Base-by-base conservation (phyloP, 306 rosid genomes). In the Macrotyloma uniflorum region DNA sequence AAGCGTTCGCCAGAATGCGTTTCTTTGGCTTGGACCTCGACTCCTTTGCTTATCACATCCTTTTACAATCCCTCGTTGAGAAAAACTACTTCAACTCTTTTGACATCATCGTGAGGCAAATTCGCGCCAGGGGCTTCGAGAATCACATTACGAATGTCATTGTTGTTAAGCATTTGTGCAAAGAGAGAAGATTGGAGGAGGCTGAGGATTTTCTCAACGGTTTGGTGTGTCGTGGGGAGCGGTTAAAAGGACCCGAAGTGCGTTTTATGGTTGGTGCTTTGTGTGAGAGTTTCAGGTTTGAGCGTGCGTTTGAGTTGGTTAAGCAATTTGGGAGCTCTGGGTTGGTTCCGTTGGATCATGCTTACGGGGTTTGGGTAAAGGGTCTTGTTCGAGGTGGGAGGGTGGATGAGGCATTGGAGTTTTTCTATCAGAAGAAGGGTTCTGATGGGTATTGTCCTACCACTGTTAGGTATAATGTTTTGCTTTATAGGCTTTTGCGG, bases 1-100 rank as follows among this genome's bases (percentile, higher is more conserved):
- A 83, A 2, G 51, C 88, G 82, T 88, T 92, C 23, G 96, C 90
- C 28, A 77, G 9, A 80, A 92, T 94, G 97, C 94, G 97, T 15
- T 94, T 88, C 22, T 68, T 55, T 2, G 97, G 97, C 3, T 53
- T 87, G 18, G 98, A 94, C 84, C 64, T 94, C 32, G 90, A 90
- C 49, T 2, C 67, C 35, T 83, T 80, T 50, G 83, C 54, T 28
- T 92, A 94, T 75, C 93, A 94, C 32, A 82, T 89, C 12, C 75
- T 94, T 3, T 61, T 94, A 72, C 87, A 87, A 46, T 80, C 96
- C 13, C 77, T 94, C 19, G 91, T 80, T 28, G 95, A 92, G 75
- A 64, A 82, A 24, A 85, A 70, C 11, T 74, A 72, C 73, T 79
- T 83, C 22, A 86, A 92, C 46, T 90, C 83, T 0, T 86, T 90